Base-by-base conservation (phyloP, 495 filamentous ascomycete genomes). In the Trichoderma reesei region DNA sequence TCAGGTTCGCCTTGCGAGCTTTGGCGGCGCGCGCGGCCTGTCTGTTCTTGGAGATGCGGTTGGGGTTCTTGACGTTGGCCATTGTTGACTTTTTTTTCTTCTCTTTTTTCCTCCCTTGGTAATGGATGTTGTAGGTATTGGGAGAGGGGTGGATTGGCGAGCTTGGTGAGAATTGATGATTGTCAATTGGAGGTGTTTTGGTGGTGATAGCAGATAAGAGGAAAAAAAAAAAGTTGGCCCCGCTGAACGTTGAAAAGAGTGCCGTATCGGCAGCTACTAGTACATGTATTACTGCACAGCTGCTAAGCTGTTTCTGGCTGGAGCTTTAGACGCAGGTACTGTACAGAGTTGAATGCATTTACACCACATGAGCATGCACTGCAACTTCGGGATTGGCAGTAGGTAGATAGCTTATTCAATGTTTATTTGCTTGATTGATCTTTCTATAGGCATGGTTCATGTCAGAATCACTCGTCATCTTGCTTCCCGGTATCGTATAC, bases 21-120 rank as follows among this genome's bases (percentile, higher is more conserved):
- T 68, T 72, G 44, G 71, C 69, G 3, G 72, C 71, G 34, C 71
- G 72, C 5, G 76, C 76, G 13, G 68, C 67, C 8, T 75, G 71
- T 2, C 76, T 71, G 72, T 77, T 77, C 33, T 74, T 73, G 34
- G 75, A 78, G 20, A 73, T 67, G n/a, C 70, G 69, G 69, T 80
- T 80, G 63, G 78, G 78, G 69, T 81, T 81, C 44, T 78, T 79
- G 44, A 74, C 69, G 41, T 75, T 77, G 14, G 72, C 70, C 77
- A 79, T 79, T 44, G 46, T 26, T 14, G 37, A 0, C 26, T 26
- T 26, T 26, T 1, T 26, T 26, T 26, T 26, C 26, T 26, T 26
- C 26, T 26, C 26, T 26, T 26, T 26, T 26, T 26, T 26, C 1
- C 26, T 1, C 26, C 26, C 26, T 26, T 26, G 42, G 16, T 26